These are phyloP conservation scores for Phoenix dactylifera DNA, from an alignment of 176 grass and related monocot species.

Conservation along the genomic window DNA sequence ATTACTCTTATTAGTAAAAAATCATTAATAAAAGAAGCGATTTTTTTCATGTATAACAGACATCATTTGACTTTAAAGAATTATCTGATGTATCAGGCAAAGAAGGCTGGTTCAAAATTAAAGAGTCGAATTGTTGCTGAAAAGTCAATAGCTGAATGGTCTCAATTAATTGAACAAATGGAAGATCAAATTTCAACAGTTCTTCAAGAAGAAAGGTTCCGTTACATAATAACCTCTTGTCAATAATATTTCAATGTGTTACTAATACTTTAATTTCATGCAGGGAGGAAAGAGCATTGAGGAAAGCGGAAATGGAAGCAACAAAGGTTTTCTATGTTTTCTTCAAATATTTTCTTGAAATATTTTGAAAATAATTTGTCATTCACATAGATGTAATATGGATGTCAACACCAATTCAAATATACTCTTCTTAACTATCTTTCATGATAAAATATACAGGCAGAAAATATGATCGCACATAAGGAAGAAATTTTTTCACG, in stretches of 20 bases:
- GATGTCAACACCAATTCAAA: background rate
- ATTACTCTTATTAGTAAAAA: too few relatives aligned
- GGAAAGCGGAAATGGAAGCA: slow-evolving; percentile 96
- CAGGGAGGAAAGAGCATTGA: slow-evolving; percentile 70
- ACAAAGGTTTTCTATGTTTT: slow-evolving; percentile 33
- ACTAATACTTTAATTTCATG: slow-evolving; percentile 14
- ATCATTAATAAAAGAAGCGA: too few relatives aligned
- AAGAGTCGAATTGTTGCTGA: slow-evolving; percentile 87
- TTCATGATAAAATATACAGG: slow-evolving; percentile 32
- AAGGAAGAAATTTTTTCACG: slow-evolving; percentile 90
- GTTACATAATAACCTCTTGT: slow-evolving; percentile 6
- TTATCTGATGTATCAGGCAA: slow-evolving; percentile 43
- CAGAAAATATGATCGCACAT: slow-evolving; percentile 90
- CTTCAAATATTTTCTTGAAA: slow-evolving; percentile 7
- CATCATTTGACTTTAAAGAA: background rate
- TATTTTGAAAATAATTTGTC: slow-evolving; percentile 4
- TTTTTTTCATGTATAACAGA: too few relatives aligned
- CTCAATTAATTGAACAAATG: slow-evolving; percentile 71
- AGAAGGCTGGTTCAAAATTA: slow-evolving; percentile 88
- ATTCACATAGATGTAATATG: slow-evolving; percentile 6
- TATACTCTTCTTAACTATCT: slow-evolving; percentile 10
- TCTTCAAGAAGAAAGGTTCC: slow-evolving; percentile 77
- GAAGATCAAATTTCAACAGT: slow-evolving; percentile 74
- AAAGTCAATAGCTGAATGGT: slow-evolving; percentile 75
- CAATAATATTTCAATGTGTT: background rate